These are phyloP conservation scores for Hypsizygus marmoreus DNA, from an alignment of 768 basidiomycete species.

Conservation along the genomic window DNA sequence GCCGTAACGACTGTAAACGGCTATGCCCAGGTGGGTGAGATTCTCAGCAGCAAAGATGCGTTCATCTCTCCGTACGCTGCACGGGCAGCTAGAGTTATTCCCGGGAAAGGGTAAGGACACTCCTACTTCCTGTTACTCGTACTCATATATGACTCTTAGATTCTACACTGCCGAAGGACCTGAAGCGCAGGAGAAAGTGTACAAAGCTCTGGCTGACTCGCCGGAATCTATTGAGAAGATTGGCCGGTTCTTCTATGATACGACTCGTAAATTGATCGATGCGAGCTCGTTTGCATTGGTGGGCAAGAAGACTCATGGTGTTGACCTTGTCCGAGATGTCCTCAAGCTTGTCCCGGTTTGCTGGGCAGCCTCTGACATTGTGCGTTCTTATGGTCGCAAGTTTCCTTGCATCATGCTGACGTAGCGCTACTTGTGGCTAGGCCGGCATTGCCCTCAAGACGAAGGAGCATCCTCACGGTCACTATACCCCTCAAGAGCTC, in stretches of 20 bases:
- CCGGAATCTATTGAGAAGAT: slow-evolving; percentile 51
- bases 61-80: slow-evolving; percentile 54
- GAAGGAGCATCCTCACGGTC: slow-evolving; percentile 50
- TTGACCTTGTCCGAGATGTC: slow-evolving; percentile 73
- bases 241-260: slow-evolving; percentile 64
- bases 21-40: slow-evolving; percentile 53
- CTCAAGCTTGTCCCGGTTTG: slow-evolving; percentile 63
- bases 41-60: slow-evolving; percentile 45
- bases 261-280: slow-evolving; percentile 59
- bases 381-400: no score
- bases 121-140: neutral
- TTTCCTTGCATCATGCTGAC: neutral
- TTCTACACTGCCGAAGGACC: slow-evolving; percentile 66
- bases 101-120: slow-evolving; percentile 64
- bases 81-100: slow-evolving; percentile 54
- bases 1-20: slow-evolving; percentile 36
- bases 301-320: slow-evolving; percentile 49
- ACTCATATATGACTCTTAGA: slow-evolving; percentile 33
- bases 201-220: slow-evolving; percentile 46
- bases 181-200: slow-evolving; percentile 50
- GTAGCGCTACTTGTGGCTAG: slow-evolving; percentile 35
- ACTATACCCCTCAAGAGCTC: slow-evolving; percentile 62
- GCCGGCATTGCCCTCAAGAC: slow-evolving; percentile 74
- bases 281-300: slow-evolving; percentile 57
- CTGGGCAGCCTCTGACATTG: slow-evolving; percentile 73